phyloP scores from a whole-genome alignment of 139 green algal species.

The Chlamydomonas schloesseri region DNA sequence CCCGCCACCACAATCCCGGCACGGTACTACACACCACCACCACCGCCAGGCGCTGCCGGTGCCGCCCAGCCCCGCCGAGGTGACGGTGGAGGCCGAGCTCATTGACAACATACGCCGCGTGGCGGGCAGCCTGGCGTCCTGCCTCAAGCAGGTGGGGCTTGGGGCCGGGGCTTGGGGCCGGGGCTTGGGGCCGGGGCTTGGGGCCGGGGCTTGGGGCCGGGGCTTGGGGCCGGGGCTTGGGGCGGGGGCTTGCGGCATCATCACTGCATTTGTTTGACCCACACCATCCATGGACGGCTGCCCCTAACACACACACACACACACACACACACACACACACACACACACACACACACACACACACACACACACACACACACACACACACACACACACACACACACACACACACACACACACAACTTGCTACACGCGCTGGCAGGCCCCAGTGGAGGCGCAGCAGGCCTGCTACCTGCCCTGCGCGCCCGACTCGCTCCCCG shows the following conservation, averaged over 20 bases:
- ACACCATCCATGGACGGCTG: too few species aligned
- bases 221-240: too few species aligned
- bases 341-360: too few species aligned
- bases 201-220: background rate
- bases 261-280: too few species aligned
- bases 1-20: too few species aligned
- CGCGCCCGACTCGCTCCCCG: conserved; percentile 68
- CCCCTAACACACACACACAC: too few species aligned
- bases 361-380: too few species aligned
- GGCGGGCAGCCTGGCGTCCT: conserved; percentile 28
- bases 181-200: background rate
- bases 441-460: conserved; percentile 34
- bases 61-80: conserved; percentile 43
- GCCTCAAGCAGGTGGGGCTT: conserved; percentile 14
- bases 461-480: conserved; percentile 85
- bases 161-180: background rate
- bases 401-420: too few species aligned
- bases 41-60: conserved; percentile 17
- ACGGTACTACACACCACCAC: too few species aligned
- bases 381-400: too few species aligned
- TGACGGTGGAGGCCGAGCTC: conserved; percentile 58
- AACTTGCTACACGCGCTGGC: background rate
- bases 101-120: conserved; percentile 35
- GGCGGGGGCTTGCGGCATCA: too few species aligned
- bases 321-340: too few species aligned